phyloP scores from a whole-genome alignment of 2,329 filamentous ascomycete genomes.

The Cladosporium austrohemisphaericum region DNA sequence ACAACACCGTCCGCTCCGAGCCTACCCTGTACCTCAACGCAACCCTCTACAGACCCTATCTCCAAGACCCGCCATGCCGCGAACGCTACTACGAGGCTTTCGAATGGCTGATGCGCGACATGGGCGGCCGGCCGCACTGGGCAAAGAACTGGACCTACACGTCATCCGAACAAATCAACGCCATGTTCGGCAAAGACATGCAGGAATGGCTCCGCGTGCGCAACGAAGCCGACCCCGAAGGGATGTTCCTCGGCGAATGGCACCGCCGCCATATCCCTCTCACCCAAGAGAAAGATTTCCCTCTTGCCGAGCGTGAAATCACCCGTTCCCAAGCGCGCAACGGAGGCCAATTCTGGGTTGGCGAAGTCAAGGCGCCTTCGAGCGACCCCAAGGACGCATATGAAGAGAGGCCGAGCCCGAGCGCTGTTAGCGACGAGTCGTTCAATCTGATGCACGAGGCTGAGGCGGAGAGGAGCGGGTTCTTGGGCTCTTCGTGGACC shows the following conservation, averaged over 20 bases:
- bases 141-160: constrained; percentile 79
- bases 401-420: constrained; percentile 18
- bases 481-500: constrained; percentile 22
- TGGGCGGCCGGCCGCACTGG: constrained; percentile 83
- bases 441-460: constrained; percentile 46
- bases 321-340: constrained; percentile 34
- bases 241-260: constrained; percentile 90
- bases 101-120: constrained; percentile 82
- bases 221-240: constrained; percentile 69
- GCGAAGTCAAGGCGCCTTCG: constrained; percentile 18
- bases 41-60: constrained; percentile 80
- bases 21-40: constrained; percentile 87
- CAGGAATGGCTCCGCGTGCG: constrained; percentile 65
- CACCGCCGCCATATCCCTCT: constrained; percentile 66
- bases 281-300: constrained; percentile 27
- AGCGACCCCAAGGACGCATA: constrained; percentile 3
- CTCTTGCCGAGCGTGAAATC: constrained; percentile 44
- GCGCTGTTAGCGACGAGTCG: constrained; percentile 34
- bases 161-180: constrained; percentile 56
- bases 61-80: constrained; percentile 70
- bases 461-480: constrained; percentile 37
- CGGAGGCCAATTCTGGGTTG: constrained; percentile 42
- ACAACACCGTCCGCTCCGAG: constrained; percentile 64
- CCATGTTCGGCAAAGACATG: constrained; percentile 67
- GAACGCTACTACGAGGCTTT: constrained; percentile 83